Conservation (phyloP, 306 rosid species). For the Cicer chorassanicum region DNA sequence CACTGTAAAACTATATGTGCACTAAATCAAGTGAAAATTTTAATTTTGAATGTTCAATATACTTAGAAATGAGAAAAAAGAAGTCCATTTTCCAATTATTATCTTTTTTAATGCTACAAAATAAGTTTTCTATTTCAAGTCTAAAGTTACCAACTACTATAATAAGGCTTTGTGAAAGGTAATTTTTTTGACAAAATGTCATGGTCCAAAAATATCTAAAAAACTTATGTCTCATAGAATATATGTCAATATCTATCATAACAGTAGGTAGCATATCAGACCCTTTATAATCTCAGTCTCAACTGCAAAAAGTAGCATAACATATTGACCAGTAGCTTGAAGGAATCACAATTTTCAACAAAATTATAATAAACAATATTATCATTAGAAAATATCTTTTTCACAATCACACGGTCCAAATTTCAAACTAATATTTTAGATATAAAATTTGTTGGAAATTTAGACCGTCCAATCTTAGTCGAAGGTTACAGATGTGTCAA, state of each 20-base stretch:
- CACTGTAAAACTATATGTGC: no score
- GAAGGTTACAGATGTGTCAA: no score
- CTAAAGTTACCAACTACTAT: conserved; percentile 10
- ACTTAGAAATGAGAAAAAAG: neutral
- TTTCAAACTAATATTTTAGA: no score
- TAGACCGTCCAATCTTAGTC: no score
- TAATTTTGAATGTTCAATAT: conserved; percentile 24
- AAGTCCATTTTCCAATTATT: neutral
- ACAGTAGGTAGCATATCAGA: conserved; percentile 41
- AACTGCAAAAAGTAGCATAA: conserved; percentile 41
- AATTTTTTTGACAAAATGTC: conserved; percentile 18
- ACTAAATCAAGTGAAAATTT: conserved; percentile 9
- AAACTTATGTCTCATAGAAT: conserved; percentile 31
- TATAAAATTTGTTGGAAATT: no score
- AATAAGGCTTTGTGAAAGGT: conserved; percentile 21
- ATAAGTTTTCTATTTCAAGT: conserved; percentile 1
- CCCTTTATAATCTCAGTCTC: conserved; percentile 46
- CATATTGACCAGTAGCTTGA: conserved; percentile 31
- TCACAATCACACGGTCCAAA: neutral
- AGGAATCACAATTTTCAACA: conserved; percentile 40
- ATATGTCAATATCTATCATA: conserved; percentile 42
- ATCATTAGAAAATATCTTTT: conserved; percentile 29
- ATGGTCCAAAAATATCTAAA: conserved; percentile 39
- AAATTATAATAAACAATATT: conserved; percentile 23
- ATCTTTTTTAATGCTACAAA: conserved; percentile 4